Evolutionary conservation across 2,329 filamentous ascomycete genomes (phyloP), one percentile per base, ranked within the genome.

Genomic region (Alternaria tenuissima): DNA sequence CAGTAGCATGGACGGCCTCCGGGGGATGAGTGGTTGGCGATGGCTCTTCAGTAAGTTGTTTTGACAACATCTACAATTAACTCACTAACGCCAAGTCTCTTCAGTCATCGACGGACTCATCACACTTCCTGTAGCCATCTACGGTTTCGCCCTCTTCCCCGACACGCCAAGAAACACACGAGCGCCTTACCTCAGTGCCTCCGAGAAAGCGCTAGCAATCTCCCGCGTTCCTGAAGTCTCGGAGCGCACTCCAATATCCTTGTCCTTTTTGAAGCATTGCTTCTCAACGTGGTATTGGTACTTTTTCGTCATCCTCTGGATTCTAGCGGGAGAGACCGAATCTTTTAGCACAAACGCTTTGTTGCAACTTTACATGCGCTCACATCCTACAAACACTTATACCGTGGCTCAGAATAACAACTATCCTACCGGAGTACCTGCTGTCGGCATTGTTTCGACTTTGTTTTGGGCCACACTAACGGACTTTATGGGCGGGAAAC

Each of bases 251-350:
- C 83, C 84, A 0, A 71, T 87, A 12, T 83, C 73, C 26, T 72
- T 82, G 56, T 61, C 66, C 1, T 89, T 90, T 64, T 65, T 83
- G 24, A 86, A 83, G 62, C 83, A 82, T 44, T 83, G 89, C 16
- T 80, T 90, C 9, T 78, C 80, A 0, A 88, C 86, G 0, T 88
- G 85, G 84, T 85, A 88, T 68, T 89, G 86, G 83, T 90, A 87
- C 81, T 88, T 87, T 1, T 91, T 91, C 66, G 84, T 87, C 2
- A 70, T 86, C 5, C 84, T 91, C 0, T 91, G 89, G 88, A 85
- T 90, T 64, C 87, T 92, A 41, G 89, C 89, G 0, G 88, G 89
- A 30, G 88, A 91, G 71, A 89, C 88, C 0, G 90, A 93, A 73
- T 90, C 88, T 0, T 92, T 91, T 74, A 87, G 85, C 53, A 83